These are phyloP conservation scores for Coemansia sp. DNA, from an alignment of 192 early-diverging fungal genomes.

Conservation along the genomic window DNA sequence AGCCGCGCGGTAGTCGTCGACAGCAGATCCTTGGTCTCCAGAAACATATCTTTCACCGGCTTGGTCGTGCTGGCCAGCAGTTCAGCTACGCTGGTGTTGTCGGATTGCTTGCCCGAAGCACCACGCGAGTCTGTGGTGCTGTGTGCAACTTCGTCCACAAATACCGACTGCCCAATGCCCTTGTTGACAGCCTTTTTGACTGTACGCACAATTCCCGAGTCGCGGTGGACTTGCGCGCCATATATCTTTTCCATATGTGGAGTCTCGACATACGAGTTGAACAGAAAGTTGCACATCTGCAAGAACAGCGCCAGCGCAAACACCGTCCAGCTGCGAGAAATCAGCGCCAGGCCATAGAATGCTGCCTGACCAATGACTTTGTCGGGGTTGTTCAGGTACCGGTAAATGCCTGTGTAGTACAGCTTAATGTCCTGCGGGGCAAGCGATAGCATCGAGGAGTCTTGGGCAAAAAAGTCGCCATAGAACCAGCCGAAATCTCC, in stretches of 20 bases:
- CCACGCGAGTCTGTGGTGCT: not conserved
- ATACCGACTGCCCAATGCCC: constrained; percentile 46
- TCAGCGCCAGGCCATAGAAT: constrained; percentile 89
- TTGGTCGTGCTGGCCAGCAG: constrained; percentile 62
- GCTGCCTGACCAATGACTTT: constrained; percentile 92
- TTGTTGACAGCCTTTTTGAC: constrained; percentile 55
- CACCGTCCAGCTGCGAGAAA: constrained; percentile 78
- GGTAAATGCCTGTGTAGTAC: constrained; percentile 90
- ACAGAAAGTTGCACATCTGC: constrained; percentile 80
- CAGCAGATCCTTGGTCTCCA: constrained; percentile 54
- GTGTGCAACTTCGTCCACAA: constrained; percentile 12
- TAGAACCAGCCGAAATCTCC: constrained; percentile 99
- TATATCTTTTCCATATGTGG: constrained; percentile 91
- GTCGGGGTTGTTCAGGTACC: constrained; percentile 92
- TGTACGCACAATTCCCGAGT: constrained; percentile 69
- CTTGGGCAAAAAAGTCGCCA: constrained; percentile 93
- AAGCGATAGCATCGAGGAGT: constrained; percentile 57
- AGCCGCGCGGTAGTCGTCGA: constrained; percentile 48
- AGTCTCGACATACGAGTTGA: constrained; percentile 82
- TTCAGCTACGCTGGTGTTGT: constrained; percentile 21
- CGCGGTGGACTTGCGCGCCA: constrained; percentile 77
- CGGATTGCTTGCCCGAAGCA: not conserved
- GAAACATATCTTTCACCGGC: constrained; percentile 60
- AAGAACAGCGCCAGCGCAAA: constrained; percentile 80
- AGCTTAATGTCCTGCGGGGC: constrained; percentile 54